Base-by-base conservation (phyloP, 768 basidiomycete species). In the Trametes cingulata region DNA sequence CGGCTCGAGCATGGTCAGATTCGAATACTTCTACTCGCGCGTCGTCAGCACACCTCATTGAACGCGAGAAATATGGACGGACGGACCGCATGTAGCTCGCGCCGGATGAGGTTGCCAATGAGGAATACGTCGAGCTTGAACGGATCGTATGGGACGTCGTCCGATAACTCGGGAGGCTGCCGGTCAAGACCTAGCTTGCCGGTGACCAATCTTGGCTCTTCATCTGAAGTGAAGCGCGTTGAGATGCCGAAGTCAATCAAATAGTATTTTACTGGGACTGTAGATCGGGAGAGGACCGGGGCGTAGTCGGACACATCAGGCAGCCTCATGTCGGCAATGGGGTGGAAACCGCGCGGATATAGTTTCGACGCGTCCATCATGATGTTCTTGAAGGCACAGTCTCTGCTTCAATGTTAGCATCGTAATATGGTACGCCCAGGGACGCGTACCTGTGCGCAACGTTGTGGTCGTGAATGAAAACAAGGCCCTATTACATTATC, bases 201-300 rank as follows among this genome's bases (percentile, higher is more conserved):
- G 2, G 47, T 43, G 2, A 60, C 68, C 0, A 66, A 41, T 19
- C 40, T 60, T 7, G 13, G 42, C 50, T 22, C 36, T 17, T 20
- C 25, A 2, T 36, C 52, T 12, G 53, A 20, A 2, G 59, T 63
- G 47, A 70, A 64, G 14, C 25, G 51, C 0, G 61, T 60, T 0
- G 71, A 72, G 13, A 72, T 62, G 27, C 69, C 69, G 53, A 68
- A 71, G 62, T 72, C 71, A 15, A 68, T 52, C 49, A 35, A 69
- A 52, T 71, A 72, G 49, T 71, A 71, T 19, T 60, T 65, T 17
- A 68, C 53, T 4, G 59, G 43, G 19, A 43, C 42, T 6, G 33
- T 36, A 1, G 60, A 33, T 6, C 64, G 49, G 0, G 52, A 45
- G 7, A 52, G 33, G 15, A 29, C 39, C 0, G 51, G 48, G 2